Evolutionary conservation across 345 rosid species (phyloP).

Genomic region (Heritiera littoralis): DNA sequence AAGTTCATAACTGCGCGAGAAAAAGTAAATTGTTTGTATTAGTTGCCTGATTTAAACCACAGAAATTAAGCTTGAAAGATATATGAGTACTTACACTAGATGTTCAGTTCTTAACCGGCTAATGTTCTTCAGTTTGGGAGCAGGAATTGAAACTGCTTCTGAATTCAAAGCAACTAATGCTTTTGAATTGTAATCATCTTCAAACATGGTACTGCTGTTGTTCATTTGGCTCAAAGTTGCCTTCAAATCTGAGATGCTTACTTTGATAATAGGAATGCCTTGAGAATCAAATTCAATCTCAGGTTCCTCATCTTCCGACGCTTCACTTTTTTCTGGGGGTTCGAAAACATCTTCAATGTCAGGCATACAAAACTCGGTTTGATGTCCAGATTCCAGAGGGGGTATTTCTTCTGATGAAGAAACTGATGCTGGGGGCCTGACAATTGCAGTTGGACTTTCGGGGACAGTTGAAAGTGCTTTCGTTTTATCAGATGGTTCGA

Average conservation of each 20-base stretch:
- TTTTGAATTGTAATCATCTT: constrained; percentile 25
- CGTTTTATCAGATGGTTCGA: constrained; percentile 29
- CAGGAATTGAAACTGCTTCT: constrained; percentile 49
- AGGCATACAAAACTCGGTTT: constrained; percentile 37
- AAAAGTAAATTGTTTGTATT: neutral
- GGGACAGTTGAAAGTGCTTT: constrained; percentile 19
- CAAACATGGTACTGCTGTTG: neutral
- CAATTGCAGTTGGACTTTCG: neutral
- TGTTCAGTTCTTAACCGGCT: constrained; percentile 59
- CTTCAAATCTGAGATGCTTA: constrained; percentile 22
- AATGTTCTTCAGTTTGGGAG: constrained; percentile 37
- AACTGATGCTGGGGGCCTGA: neutral
- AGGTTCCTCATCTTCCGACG: neutral
- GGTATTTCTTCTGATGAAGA: neutral
- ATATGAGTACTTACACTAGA: constrained; percentile 62
- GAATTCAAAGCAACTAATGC: constrained; percentile 48
- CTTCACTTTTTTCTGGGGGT: constrained; percentile 36
- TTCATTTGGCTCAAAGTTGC: constrained; percentile 33
- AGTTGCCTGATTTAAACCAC: too few species aligned
- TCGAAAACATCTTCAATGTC: constrained; percentile 58
- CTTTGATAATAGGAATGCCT: constrained; percentile 46
- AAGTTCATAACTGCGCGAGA: constrained; percentile 55
- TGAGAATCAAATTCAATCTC: constrained; percentile 53
- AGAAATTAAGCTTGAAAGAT: neutral
- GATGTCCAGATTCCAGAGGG: neutral